Evolutionary conservation across 345 rosid genomes (phyloP), one percentile per base, ranked within the genome.

Genomic region (Garcia nutans): DNA sequence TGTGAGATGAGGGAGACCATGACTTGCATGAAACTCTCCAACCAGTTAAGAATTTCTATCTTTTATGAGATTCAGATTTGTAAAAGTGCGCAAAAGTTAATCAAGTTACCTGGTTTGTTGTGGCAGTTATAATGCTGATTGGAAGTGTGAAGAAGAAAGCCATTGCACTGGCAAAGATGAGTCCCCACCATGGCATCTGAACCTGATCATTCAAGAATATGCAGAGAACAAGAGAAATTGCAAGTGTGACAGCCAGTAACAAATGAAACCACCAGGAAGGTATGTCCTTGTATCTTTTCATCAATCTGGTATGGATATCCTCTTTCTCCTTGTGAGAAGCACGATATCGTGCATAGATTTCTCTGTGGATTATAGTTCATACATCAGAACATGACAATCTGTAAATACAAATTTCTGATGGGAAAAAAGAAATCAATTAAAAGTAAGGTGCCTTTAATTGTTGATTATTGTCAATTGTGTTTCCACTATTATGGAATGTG

Each of bases 101-200:
- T 6, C 19, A 12, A 68, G 15, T 70, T 76, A 92, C 98, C 91
- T 92, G 94, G 84, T 94, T 94, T 66, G 98, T 92, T 26, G 96
- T 92, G 72, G 96, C 98, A 15, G 97, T 92, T 45, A 94, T 89
- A 78, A 94, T 84, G 81, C 98, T 90, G 77, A 92, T 87, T 0
- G 98, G 98, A 56, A 94, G 94, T 58, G 96, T 92, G 84, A 94
- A 94, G 70, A 81, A 7, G 60, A 94, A 92, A 49, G 98, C 98
- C 85, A 92, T 84, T 11, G 72, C 89, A 47, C 87, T 77, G 24
- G 92, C 97, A 54, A 92, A 91, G 70, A 94, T 70, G 62, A 94
- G 94, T 61, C 94, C 97, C 96, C 98, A 94, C 96, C 98, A 94
- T 65, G 98, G 98, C 93, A 94, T 86, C 76, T 92, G 96, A 68